Evolutionary conservation across 441 rosid species (phyloP), one percentile per base, ranked within the genome.

Genomic region (Breynia disticha): DNA sequence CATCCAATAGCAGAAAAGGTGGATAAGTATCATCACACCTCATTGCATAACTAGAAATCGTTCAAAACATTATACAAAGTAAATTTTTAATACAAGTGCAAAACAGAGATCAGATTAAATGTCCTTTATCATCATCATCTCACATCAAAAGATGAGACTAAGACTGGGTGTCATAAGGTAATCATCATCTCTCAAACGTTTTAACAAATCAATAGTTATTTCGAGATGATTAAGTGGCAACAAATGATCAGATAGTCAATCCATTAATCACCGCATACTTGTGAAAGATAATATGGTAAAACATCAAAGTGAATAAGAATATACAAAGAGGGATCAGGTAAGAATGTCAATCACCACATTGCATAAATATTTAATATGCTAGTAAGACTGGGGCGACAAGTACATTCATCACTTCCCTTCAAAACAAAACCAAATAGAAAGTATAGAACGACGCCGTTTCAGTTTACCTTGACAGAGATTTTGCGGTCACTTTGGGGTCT

Each of bases 301-400:
- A n/a, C n/a, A n/a, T n/a, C n/a, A n/a, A n/a, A n/a, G n/a, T n/a
- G n/a, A n/a, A n/a, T n/a, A n/a, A n/a, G n/a, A n/a, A n/a, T n/a
- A n/a, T n/a, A n/a, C n/a, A n/a, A 43, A 4, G 43, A 14, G 61
- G 80, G 69, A 85, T 85, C 91, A 79, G 95, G 79, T 65, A 46
- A 47, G 24, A 54, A 54, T 20, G 90, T 76, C 76, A 76, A 79
- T 88, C 96, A 88, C 91, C 95, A 85, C 24, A 19, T 62, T 73
- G 67, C 87, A 83, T 46, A 51, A 0, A 41, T 41, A 4, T 16
- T 51, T n/a, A n/a, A 37, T 55, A 72, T 73, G 85, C 79, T 79
- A 61, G 61, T 82, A 86, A 80, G 90, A 80, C 97, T 83, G 90
- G 95, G 95, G 95, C 88, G 90, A 86, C 95, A 86, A 63, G 0